Conservation (phyloP, 768 basidiomycete genomes). For the Lyophyllum decastes region DNA sequence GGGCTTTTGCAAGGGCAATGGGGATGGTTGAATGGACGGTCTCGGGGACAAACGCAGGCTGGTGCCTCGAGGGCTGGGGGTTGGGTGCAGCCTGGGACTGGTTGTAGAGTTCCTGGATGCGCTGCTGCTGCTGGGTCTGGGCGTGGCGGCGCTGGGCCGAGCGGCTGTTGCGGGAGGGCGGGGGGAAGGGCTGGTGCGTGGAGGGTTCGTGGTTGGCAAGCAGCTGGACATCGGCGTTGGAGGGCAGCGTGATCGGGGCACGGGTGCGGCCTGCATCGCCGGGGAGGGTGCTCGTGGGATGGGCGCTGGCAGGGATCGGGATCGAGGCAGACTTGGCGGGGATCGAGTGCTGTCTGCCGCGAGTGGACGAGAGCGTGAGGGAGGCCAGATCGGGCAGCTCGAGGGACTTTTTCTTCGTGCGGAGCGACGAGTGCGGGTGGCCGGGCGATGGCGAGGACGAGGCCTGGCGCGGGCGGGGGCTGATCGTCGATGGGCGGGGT, state of each 20-base stretch:
- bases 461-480: not conserved
- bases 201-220: slow-evolving; percentile 17
- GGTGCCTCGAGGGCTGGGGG: slow-evolving; percentile 1
- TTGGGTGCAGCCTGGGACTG: slow-evolving; percentile 19
- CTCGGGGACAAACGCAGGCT: slow-evolving; percentile 51
- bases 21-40: slow-evolving; percentile 67
- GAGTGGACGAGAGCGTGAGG: slow-evolving; percentile 25
- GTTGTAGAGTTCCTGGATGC: slow-evolving; percentile 50
- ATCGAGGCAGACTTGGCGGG: slow-evolving; percentile 37
- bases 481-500: not conserved
- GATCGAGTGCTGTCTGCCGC: slow-evolving; percentile 15
- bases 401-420: slow-evolving; percentile 70
- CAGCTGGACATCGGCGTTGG: slow-evolving; percentile 29
- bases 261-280: slow-evolving; percentile 25
- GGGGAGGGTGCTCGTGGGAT: slow-evolving; percentile 20
- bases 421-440: slow-evolving; percentile 58
- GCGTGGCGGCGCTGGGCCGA: slow-evolving; percentile 37
- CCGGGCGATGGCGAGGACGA: slow-evolving; percentile 43
- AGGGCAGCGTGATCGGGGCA: slow-evolving; percentile 27
- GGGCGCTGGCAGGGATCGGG: slow-evolving; percentile 35
- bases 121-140: slow-evolving; percentile 28
- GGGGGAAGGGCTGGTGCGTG: slow-evolving; percentile 26
- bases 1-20: slow-evolving; percentile 43
- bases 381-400: slow-evolving; percentile 72
- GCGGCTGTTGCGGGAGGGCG: slow-evolving; percentile 27